Evolutionary conservation across 306 rosid genomes (phyloP), one percentile per base, ranked within the genome.

Genomic region (Acacia crassicarpa): DNA sequence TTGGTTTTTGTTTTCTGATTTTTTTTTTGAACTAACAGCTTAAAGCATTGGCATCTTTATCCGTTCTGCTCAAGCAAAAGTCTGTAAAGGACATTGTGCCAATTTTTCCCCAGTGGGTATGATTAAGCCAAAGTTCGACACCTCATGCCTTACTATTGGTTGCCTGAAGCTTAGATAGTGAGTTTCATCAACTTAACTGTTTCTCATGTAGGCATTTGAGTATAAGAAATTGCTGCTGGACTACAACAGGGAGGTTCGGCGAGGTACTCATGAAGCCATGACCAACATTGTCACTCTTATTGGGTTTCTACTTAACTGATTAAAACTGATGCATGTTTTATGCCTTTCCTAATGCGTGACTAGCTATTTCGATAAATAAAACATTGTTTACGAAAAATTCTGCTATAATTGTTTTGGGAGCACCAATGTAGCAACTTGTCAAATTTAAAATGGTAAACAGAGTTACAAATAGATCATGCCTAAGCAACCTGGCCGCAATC

Each of bases 261-360:
- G 97, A 77, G 93, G 90, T 30, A 91, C 99, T 75, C 97, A 95
- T 83, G 98, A 95, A 59, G 91, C 97, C 76, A 95, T 95, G 99
- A 83, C 86, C 80, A 83, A 75, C 79, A 94, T 95, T 81, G 98
- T 93, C 68, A 84, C 82, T 54, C 74, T 85, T 71, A 74, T 89
- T 58, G 97, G 98, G 99, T 95, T 79, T 67, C 91, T 82, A 87
- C 84, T 84, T 83, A 49, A 74, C 84, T 69, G 25, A 19, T 48
- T 58, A 72, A 71, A 78, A 67, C 59, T 78, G 27, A 49, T 79
- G 72, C 83, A 82, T 33, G 61, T 66, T 69, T 82, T 70, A 78
- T 74, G 71, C 62, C 46, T 70, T 49, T 72, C 44, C 9, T 54
- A 78, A 32, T 56, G 68, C 67, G 41, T 77, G 70, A 68, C 72